Conservation (phyloP, 176 grass and related monocot species). For the Cymbopogon citratus region DNA sequence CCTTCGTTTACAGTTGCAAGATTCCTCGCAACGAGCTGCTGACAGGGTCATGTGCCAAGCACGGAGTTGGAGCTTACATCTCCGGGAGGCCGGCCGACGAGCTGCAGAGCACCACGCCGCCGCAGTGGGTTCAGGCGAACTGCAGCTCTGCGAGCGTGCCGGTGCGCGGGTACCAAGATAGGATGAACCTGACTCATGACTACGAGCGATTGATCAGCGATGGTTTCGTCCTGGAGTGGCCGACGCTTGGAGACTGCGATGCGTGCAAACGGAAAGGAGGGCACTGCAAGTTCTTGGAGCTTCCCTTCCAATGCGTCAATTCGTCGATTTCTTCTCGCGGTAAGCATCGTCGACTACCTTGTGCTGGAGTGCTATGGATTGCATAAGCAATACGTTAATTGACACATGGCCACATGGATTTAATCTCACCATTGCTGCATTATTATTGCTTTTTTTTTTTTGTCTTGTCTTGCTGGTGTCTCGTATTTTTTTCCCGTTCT, state of each 20-base stretch:
- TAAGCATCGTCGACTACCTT: neutral
- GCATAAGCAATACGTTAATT: too few relatives aligned
- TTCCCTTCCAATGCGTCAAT: conserved; percentile 30
- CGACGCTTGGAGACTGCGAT: neutral
- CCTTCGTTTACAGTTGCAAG: conserved; percentile 25
- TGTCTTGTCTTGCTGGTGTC: too few relatives aligned
- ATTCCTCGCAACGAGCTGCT: too few relatives aligned
- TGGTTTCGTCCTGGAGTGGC: conserved; percentile 43
- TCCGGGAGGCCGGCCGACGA: too few relatives aligned
- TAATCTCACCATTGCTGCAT: too few relatives aligned
- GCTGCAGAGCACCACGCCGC: too few relatives aligned
- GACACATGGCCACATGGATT: too few relatives aligned
- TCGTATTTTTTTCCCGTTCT: too few relatives aligned
- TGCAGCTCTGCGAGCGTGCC: neutral
- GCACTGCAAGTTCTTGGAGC: conserved; percentile 27
- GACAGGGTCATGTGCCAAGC: neutral
- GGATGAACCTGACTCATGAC: too few relatives aligned
- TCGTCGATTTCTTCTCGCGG: neutral
- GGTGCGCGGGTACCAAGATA: neutral
- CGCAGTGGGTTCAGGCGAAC: neutral
- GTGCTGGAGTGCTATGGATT: too few relatives aligned
- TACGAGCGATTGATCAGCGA: neutral
- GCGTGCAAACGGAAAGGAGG: conserved; percentile 13
- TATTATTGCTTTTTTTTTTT: too few relatives aligned
- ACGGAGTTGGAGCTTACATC: neutral